These are phyloP conservation scores for Clonostachys rhizophaga DNA, from an alignment of 2,329 filamentous ascomycete genomes.

Conservation along the genomic window DNA sequence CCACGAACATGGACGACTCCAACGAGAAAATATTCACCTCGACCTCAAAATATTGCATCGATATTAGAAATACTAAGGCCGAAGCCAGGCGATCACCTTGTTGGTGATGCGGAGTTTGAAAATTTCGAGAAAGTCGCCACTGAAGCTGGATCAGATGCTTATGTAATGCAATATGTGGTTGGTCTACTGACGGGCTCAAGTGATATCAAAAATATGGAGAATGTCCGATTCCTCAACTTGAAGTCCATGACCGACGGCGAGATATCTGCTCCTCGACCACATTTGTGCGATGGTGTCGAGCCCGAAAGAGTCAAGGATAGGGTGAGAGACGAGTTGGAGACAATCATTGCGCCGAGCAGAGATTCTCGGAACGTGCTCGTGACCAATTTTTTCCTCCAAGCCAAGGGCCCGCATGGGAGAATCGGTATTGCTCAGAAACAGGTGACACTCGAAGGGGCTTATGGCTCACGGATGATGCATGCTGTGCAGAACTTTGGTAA, in stretches of 20 bases:
- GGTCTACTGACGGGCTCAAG: no score
- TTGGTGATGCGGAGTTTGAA: no score
- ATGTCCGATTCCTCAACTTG: neutral
- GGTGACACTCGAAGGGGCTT: neutral
- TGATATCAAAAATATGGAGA: neutral
- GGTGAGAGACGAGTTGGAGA: neutral
- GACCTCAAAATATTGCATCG: no score
- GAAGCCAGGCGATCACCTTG: no score
- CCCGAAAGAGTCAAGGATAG: neutral
- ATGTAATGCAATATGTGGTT: no score
- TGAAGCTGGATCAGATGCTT: no score
- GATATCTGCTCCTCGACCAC: neutral
- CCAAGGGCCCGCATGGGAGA: neutral
- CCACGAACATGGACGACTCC: no score
- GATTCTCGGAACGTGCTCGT: neutral
- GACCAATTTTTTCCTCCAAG: neutral
- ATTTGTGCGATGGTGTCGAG: neutral
- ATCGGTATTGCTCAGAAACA: neutral
- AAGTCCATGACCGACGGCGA: neutral
- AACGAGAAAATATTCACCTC: no score
- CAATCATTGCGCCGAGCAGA: neutral
- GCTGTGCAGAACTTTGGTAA: neutral
- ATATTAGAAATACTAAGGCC: no score
- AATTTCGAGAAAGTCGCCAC: no score
- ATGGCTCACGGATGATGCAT: neutral